Percentiles rank a stretch among this genome's conserved stretches.
Evolutionary conservation across 164 flowering plant species (phyloP).

Genomic region (Hamamelis virginiana): DNA sequence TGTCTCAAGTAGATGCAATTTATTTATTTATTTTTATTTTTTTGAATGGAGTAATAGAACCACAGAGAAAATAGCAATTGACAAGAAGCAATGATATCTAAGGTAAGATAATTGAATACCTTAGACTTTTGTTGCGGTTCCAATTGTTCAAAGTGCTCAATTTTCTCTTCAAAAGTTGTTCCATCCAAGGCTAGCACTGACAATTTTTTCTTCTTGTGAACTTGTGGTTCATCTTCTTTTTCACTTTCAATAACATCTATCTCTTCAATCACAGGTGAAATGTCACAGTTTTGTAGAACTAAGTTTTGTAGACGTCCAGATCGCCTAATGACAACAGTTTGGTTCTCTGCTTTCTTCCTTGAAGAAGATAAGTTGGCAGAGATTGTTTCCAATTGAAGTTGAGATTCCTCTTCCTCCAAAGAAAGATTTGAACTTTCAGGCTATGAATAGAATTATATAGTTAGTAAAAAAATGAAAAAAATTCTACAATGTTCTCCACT

Average conservation of each 20-base stretch:
- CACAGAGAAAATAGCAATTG: not conserved
- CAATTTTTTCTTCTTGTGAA: not conserved
- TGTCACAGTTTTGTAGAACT: slow-evolving; percentile 2
- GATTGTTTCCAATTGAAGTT: not conserved
- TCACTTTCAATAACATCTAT: slow-evolving; percentile 29
- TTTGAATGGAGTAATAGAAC: not conserved
- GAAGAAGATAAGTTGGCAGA: not conserved
- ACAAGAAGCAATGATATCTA: not conserved
- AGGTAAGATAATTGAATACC: slow-evolving; percentile 17
- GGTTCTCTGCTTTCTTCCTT: slow-evolving; percentile 1
- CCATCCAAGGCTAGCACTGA: not conserved
- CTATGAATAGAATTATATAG: not conserved
- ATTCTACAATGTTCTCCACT: not conserved
- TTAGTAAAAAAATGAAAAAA: not conserved
- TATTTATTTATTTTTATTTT: too few species aligned
- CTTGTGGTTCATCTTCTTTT: slow-evolving; percentile 23
- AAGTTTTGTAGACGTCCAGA: slow-evolving; percentile 33
- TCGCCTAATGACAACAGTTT: slow-evolving; percentile 21
- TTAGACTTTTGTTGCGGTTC: slow-evolving; percentile 26
- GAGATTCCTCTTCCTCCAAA: not conserved
- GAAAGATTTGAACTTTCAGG: slow-evolving; percentile 6
- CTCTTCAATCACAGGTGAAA: slow-evolving; percentile 26
- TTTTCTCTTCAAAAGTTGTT: slow-evolving; percentile 30
- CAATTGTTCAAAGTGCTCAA: slow-evolving; percentile 16
- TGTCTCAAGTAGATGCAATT: slow-evolving; percentile 5